Base-by-base conservation (phyloP, 1,284 basidiomycete species). In the Kwoniella shivajii region DNA sequence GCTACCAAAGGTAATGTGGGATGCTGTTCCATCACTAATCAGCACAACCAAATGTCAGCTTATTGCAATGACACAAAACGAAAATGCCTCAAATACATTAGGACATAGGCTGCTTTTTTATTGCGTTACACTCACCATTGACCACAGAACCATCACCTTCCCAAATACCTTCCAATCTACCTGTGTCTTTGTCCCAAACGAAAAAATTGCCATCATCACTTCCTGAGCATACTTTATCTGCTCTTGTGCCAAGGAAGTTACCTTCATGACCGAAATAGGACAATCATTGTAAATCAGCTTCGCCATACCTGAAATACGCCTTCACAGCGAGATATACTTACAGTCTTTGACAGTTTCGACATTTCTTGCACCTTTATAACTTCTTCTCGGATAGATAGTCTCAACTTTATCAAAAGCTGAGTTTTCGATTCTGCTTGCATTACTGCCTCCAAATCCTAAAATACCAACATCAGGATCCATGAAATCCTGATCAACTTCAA, bases 331-430 rank as follows among this genome's bases (percentile, higher is more conserved):
- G 22, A 22, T 24, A 11, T 10, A 71, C 86, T 73, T 64, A 89
- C 92, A 90, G 74, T 96, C 93, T 77, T 96, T 97, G 54, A 94
- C 85, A 0, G 93, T 97, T 63, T 87, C 86, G 3, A 88, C 80
- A 74, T 96, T 97, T 60, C 86, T 84, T 37, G 88, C 86, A 2
- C 93, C 93, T 24, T 74, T 73, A 75, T 84, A 96, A 9, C 83
- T 82, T 53, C 74, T 75, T 27, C 84, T 82, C n/a, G 93, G 92
- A 54, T 84, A 78, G 50, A 95, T 78, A 33, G 86, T 72, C 2
- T 90, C 86, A 1, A 86, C 75, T 14, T 37, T 51, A 27, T 48
- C 63, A 59, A 72, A 78, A 53, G 64, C 61, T n/a, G 53, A 51
- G 1, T 18, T 31, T n/a, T 56, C 36, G 11, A 56, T 36, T n/a